Evolutionary conservation across 306 rosid genomes (phyloP), one percentile per base, ranked within the genome.

Genomic region (Vigna mungo): DNA sequence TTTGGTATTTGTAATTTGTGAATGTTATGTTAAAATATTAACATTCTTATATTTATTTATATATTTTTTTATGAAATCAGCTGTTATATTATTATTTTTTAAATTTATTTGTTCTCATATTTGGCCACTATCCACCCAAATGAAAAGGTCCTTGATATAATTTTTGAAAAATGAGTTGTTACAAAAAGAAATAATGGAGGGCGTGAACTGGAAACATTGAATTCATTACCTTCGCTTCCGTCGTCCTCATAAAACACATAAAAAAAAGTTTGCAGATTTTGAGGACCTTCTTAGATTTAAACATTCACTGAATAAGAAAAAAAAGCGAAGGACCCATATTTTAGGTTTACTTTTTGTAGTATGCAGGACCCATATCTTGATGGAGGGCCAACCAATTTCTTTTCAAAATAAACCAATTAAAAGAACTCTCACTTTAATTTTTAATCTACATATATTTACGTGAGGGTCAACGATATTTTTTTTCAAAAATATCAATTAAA

Each of bases 201-300:
- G 43, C 6, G 9, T 74, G 54, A 21, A 74, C 46, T 44, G 70
- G 65, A 74, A 34, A 60, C 54, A 74, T 32, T 74, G 66, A 74
- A 56, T 41, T 37, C 62, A 47, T 47, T 44, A 17, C 37, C 14
- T 39, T 64, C 43, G 27, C 39, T 60, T 60, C 18, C 11, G 9
- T 41, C 9, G 15, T 74, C 17, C 7, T 73, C 18, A 10, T 30
- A 17, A 58, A 41, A 58, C 68, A 58, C 9, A 27, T 15, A 14
- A 74, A 74, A 74, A 32, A 36, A 36, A 36, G 59, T 17, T 30
- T 74, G 48, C 60, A 60, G 78, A 74, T 74, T 16, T 17, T 74
- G 48, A 61, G 70, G 79, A 47, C 51, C 61, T 48, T 75, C 58
- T 48, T 15, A 48, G 52, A 75, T 59, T 39, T 9, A 39, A 39